Conservation (phyloP, 495 filamentous ascomycete genomes). For the Daldinia bambusicola region DNA sequence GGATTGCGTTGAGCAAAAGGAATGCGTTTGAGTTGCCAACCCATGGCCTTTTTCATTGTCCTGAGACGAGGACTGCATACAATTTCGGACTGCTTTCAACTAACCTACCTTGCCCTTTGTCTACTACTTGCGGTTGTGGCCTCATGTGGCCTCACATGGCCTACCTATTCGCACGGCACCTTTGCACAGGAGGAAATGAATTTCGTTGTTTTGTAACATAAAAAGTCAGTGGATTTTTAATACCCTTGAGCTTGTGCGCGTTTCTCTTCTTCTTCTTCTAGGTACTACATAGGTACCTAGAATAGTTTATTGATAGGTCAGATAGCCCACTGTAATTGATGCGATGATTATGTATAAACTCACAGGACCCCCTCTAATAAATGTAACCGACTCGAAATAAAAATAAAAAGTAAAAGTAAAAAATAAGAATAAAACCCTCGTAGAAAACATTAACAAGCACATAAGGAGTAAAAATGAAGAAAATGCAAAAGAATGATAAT, state of each 20-base stretch:
- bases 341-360: too few species aligned
- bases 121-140: too few species aligned
- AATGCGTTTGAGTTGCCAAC: neutral
- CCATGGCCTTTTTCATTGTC: neutral
- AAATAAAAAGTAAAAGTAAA: neutral
- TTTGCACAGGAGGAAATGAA: neutral
- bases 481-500: conserved; percentile 16
- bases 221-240: neutral
- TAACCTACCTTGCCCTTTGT: neutral
- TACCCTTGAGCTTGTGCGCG: neutral
- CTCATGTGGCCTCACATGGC: neutral
- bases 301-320: too few species aligned
- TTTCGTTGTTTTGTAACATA: neutral
- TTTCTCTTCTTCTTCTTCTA: too few species aligned
- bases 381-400: too few species aligned
- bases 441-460: neutral
- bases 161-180: neutral
- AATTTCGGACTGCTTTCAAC: neutral
- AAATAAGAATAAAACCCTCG: neutral
- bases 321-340: too few species aligned
- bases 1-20: neutral
- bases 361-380: too few species aligned
- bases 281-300: too few species aligned
- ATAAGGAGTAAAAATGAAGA: neutral
- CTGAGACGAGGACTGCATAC: neutral